A percentile compares a stretch with the other conserved stretches of the same genome.
Evolutionary conservation across 345 rosid genomes (phyloP).

Genomic region (Ceriops zippeliana): DNA sequence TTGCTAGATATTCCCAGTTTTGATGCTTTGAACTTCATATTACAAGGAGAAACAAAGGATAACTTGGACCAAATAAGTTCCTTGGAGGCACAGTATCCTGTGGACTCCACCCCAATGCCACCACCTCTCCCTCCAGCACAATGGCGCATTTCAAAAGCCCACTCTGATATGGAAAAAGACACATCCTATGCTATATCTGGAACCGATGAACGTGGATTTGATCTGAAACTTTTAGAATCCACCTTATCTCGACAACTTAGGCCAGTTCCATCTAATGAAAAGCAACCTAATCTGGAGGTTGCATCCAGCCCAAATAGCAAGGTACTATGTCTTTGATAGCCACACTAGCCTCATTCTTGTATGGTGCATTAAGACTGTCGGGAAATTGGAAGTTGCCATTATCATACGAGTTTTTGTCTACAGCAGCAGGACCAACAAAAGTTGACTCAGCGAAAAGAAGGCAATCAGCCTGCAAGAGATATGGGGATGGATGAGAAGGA

Average conservation of each 20-base stretch:
- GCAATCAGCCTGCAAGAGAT: slow-evolving; percentile 32
- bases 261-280: slow-evolving; percentile 34
- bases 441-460: slow-evolving; percentile 39
- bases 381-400: slow-evolving; percentile 7
- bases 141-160: slow-evolving; percentile 52
- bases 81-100: slow-evolving; percentile 29
- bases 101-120: slow-evolving; percentile 46
- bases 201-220: slow-evolving; percentile 29
- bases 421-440: slow-evolving; percentile 45
- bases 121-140: slow-evolving; percentile 80
- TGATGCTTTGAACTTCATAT: slow-evolving; percentile 38
- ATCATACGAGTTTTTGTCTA: slow-evolving; percentile 20
- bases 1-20: slow-evolving; percentile 56
- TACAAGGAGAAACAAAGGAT: slow-evolving; percentile 22
- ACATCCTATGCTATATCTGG: slow-evolving; percentile 34
- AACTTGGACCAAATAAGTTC: slow-evolving; percentile 18
- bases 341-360: background rate
- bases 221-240: slow-evolving; percentile 30
- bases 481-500: slow-evolving; percentile 54
- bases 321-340: slow-evolving; percentile 32
- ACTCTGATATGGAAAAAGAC: slow-evolving; percentile 30
- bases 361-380: background rate
- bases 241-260: slow-evolving; percentile 30
- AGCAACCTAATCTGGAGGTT: slow-evolving; percentile 30
- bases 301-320: slow-evolving; percentile 37